A percentile compares a stretch with the other conserved stretches of the same genome.
Evolutionary conservation across 495 filamentous ascomycete genomes (phyloP).

Genomic region (Podospora australis): DNA sequence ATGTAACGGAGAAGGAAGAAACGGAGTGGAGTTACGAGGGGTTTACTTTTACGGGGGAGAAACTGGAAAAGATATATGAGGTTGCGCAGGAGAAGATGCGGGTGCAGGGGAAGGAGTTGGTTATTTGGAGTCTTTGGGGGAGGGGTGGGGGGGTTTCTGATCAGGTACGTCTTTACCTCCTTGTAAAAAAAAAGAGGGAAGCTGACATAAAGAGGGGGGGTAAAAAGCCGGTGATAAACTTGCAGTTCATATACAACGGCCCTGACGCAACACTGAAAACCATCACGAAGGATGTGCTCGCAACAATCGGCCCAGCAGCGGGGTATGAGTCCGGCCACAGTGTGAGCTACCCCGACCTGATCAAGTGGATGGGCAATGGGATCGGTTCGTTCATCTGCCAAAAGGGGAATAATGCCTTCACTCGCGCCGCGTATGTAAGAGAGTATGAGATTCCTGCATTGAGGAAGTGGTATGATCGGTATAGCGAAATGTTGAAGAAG

Average conservation of each 20-base stretch:
- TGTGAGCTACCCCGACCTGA: neutral
- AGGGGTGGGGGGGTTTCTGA: conserved; percentile 30
- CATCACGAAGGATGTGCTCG: neutral
- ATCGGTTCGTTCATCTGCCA: conserved; percentile 30
- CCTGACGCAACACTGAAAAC: neutral
- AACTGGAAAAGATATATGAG: conserved; percentile 47
- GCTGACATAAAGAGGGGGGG: neutral
- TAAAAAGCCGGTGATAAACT: neutral
- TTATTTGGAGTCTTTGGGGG: conserved; percentile 43
- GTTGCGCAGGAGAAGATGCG: conserved; percentile 31
- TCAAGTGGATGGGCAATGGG: neutral
- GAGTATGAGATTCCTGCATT: conserved; percentile 39
- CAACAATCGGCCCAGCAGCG: neutral
- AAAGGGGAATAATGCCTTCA: conserved; percentile 31
- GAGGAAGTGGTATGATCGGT: conserved; percentile 35
- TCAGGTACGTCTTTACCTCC: conserved; percentile 20
- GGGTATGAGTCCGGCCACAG: neutral
- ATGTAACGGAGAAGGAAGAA: conserved; percentile 24
- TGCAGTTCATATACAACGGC: neutral
- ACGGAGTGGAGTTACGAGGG: conserved; percentile 33
- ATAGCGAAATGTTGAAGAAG: conserved; percentile 18
- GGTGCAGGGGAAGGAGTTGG: conserved; percentile 29
- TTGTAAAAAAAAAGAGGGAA: neutral
- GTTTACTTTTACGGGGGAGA: conserved; percentile 38
- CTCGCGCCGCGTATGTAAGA: conserved; percentile 40